These are phyloP conservation scores for Oryza brachyantha DNA, from an alignment of 176 grass and related monocot species.

Conservation along the genomic window DNA sequence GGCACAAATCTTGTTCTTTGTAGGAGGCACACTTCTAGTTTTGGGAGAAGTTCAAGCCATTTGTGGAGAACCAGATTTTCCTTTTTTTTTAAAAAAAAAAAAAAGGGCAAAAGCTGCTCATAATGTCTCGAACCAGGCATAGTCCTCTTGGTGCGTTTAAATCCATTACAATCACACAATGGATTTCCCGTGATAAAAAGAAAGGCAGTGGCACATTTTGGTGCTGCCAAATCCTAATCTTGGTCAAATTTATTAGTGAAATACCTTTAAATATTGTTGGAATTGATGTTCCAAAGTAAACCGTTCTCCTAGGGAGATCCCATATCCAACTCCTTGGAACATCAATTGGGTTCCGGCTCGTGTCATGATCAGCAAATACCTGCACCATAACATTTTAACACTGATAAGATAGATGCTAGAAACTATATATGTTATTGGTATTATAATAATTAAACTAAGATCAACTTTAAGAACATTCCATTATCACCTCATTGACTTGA, in stretches of 20 bases:
- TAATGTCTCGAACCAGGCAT: neutral
- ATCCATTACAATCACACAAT: neutral
- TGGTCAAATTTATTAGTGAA: neutral
- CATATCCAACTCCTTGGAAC: constrained; percentile 71
- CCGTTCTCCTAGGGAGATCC: constrained; percentile 72
- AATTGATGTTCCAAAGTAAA: constrained; percentile 79
- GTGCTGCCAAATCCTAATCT: neutral
- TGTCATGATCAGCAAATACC: constrained; percentile 83
- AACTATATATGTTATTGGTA: neutral
- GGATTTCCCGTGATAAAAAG: neutral
- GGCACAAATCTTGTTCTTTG: no score
- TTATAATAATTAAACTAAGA: constrained; percentile 8
- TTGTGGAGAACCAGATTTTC: no score
- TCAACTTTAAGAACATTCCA: constrained; percentile 1
- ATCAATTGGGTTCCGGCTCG: constrained; percentile 62
- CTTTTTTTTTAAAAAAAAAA: no score
- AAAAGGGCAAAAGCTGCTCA: neutral
- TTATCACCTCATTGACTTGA: constrained; percentile 82
- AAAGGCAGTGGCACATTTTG: neutral
- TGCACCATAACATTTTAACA: constrained; percentile 28
- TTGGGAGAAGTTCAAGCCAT: no score
- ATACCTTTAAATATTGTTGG: constrained; percentile 84
- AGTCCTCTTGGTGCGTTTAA: neutral
- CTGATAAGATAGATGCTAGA: constrained; percentile 17
- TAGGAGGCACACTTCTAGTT: no score